Percentiles rank a stretch among this genome's conserved stretches.
phyloP scores from a whole-genome alignment of 306 rosid species.

The Begonia fuchsioides region DNA sequence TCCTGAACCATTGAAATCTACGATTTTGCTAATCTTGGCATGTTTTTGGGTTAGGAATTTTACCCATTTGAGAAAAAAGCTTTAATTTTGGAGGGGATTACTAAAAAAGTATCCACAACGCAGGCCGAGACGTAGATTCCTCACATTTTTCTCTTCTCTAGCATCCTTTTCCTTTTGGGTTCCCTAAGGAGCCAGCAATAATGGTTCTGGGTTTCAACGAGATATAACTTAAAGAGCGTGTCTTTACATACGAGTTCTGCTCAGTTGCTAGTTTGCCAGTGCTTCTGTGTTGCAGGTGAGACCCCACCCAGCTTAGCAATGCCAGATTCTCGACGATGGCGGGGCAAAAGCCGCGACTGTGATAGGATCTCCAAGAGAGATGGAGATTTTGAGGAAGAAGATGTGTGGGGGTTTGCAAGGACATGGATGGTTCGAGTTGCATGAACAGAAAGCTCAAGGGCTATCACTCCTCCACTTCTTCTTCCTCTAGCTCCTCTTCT shows the following conservation, averaged over 20 bases:
- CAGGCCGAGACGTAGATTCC: slow-evolving; percentile 64
- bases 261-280: neutral
- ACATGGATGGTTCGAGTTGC: slow-evolving; percentile 2
- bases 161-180: slow-evolving; percentile 24
- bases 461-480: neutral
- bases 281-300: no score
- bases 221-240: no score
- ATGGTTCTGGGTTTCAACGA: neutral
- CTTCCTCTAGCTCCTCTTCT: slow-evolving; percentile 7
- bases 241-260: no score
- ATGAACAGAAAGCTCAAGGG: neutral
- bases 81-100: slow-evolving; percentile 21
- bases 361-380: slow-evolving; percentile 16
- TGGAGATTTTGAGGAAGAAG: slow-evolving; percentile 55
- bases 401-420: slow-evolving; percentile 30
- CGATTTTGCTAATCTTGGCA: slow-evolving; percentile 11
- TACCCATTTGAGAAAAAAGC: slow-evolving; percentile 22
- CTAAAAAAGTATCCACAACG: no score
- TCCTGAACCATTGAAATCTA: slow-evolving; percentile 24
- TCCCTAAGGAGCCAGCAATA: slow-evolving; percentile 25
- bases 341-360: no score
- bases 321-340: no score
- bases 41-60: slow-evolving; percentile 15
- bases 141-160: slow-evolving; percentile 37
- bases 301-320: neutral